phyloP scores from a whole-genome alignment of 2,329 filamentous ascomycete genomes.

The Paraphaeosphaeria minitans region DNA sequence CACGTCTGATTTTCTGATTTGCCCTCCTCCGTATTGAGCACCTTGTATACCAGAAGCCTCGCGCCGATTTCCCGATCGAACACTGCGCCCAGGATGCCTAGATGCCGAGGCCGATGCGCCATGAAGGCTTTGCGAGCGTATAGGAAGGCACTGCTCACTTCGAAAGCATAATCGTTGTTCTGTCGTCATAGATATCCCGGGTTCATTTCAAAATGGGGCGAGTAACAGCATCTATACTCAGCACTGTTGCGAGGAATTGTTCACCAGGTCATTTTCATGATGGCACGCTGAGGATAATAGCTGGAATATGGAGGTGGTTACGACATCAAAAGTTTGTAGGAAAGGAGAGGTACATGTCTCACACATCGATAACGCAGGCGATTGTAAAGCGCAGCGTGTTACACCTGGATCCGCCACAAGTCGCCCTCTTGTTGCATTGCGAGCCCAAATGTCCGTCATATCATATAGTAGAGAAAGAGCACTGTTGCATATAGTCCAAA shows the following conservation, averaged over 20 bases:
- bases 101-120: constrained; percentile 4
- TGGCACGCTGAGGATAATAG: not conserved
- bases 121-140: not conserved
- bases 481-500: not conserved
- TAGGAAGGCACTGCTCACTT: constrained; percentile 2
- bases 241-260: not conserved
- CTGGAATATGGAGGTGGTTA: not conserved
- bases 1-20: not conserved
- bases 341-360: not conserved
- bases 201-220: too few relatives aligned
- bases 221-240: not conserved
- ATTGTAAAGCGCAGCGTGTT: not conserved
- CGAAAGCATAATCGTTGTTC: not conserved
- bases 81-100: constrained; percentile 7
- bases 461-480: not conserved
- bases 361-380: not conserved
- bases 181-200: constrained; percentile 1
- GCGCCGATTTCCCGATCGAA: not conserved
- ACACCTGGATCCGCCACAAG: not conserved
- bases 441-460: not conserved
- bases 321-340: not conserved
- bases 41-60: not conserved
- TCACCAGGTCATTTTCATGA: not conserved
- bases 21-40: not conserved
- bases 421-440: not conserved